These are phyloP conservation scores for Fraxinus floribunda DNA, from an alignment of 305 asterid genomes.

Conservation along the genomic window DNA sequence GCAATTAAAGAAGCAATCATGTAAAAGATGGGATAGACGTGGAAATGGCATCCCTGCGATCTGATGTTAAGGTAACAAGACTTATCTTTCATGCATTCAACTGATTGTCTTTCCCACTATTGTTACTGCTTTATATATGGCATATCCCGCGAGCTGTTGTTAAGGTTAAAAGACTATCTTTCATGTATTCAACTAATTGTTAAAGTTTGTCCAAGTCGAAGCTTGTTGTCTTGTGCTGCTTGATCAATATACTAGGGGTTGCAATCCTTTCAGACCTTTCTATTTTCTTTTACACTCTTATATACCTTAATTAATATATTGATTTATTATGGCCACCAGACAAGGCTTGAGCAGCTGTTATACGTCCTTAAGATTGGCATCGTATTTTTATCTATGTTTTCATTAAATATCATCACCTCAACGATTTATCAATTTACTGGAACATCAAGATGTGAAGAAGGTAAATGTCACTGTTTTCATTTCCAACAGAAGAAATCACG, in stretches of 20 bases:
- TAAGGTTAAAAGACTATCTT: background rate
- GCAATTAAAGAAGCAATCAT: conserved; percentile 82
- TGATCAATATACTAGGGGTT: background rate
- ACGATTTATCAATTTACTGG: background rate
- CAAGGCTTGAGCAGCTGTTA: background rate
- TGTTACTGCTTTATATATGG: conserved; percentile 21
- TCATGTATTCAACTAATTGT: background rate
- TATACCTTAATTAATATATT: background rate
- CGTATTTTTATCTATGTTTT: background rate
- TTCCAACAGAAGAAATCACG: background rate
- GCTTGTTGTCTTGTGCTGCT: background rate
- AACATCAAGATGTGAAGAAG: background rate
- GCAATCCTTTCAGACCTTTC: background rate
- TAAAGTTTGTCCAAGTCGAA: background rate
- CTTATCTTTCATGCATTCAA: conserved; percentile 14
- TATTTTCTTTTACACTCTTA: background rate
- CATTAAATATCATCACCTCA: background rate
- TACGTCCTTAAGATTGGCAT: background rate
- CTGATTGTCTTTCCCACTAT: conserved; percentile 25
- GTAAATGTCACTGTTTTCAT: background rate
- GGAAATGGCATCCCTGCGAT: conserved; percentile 58
- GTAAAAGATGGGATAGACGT: conserved; percentile 64
- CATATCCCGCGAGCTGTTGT: background rate
- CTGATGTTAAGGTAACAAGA: conserved; percentile 58
- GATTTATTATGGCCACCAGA: background rate